These are phyloP conservation scores for Aspergillus fumigatiaffinis DNA, from an alignment of 2,329 filamentous ascomycete genomes.

Conservation along the genomic window DNA sequence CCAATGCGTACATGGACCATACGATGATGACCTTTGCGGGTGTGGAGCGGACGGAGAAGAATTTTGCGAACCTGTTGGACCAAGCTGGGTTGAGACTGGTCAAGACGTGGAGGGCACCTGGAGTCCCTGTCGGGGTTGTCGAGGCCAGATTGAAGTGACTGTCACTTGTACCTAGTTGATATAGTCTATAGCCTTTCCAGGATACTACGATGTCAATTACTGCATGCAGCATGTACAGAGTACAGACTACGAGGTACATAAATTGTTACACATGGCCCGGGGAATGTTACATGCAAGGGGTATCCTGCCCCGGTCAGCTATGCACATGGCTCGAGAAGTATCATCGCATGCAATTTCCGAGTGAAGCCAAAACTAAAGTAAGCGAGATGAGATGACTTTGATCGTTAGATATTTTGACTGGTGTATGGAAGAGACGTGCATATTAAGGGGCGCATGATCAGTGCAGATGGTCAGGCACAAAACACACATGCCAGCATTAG, in stretches of 20 bases:
- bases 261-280: not conserved
- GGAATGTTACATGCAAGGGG: not conserved
- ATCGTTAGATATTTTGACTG: not conserved
- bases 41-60: slow-evolving; percentile 22
- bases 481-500: not conserved
- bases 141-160: slow-evolving; percentile 19
- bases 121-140: slow-evolving; percentile 15
- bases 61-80: slow-evolving; percentile 22
- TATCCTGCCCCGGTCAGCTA: not conserved
- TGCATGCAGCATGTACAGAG: not conserved
- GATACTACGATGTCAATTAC: not conserved
- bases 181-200: too few relatives aligned
- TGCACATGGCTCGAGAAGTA: not conserved
- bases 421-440: too few relatives aligned
- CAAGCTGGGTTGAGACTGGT: slow-evolving; percentile 18
- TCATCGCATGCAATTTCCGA: not conserved
- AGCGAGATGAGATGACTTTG: not conserved
- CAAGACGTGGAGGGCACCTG: slow-evolving; percentile 19
- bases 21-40: slow-evolving; percentile 25
- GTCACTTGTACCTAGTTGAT: too few relatives aligned
- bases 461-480: not conserved
- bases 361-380: not conserved
- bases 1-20: slow-evolving; percentile 21
- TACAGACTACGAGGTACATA: not conserved
- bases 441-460: not conserved